Conservation (phyloP, 2,329 filamentous ascomycete species). For the Colletotrichum scovillei region DNA sequence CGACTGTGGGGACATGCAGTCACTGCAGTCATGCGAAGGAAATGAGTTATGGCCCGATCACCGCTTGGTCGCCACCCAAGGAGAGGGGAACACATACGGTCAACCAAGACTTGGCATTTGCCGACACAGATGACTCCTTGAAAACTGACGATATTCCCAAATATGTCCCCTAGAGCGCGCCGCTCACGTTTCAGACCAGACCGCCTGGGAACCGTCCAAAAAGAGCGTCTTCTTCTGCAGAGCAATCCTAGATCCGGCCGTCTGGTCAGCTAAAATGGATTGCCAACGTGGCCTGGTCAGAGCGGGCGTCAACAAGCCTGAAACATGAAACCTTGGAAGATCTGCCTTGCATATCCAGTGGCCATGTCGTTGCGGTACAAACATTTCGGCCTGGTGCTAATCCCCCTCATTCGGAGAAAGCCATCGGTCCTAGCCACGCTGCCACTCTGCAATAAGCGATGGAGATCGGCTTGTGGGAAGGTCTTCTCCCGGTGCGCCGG, state of each 20-base stretch:
- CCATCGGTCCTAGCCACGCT: conserved; percentile 7
- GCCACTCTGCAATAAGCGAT: conserved; percentile 22
- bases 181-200: conserved; percentile 26
- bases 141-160: conserved; percentile 16
- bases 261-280: conserved; percentile 26
- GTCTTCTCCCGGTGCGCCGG: conserved; percentile 12
- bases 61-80: neutral
- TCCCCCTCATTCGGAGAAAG: neutral
- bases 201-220: neutral
- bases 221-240: conserved; percentile 3
- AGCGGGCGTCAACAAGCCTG: conserved; percentile 31
- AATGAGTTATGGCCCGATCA: conserved; percentile 18
- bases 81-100: neutral
- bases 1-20: conserved; percentile 4
- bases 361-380: neutral
- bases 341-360: conserved; percentile 30
- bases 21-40: conserved; percentile 15
- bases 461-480: conserved; percentile 30
- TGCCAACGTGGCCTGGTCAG: conserved; percentile 31
- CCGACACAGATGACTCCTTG: conserved; percentile 3
- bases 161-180: neutral
- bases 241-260: conserved; percentile 26
- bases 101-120: neutral
- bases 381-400: neutral
- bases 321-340: conserved; percentile 34